Base-by-base conservation (phyloP, 2,329 filamentous ascomycete species). In the Fusarium lyarnte region DNA sequence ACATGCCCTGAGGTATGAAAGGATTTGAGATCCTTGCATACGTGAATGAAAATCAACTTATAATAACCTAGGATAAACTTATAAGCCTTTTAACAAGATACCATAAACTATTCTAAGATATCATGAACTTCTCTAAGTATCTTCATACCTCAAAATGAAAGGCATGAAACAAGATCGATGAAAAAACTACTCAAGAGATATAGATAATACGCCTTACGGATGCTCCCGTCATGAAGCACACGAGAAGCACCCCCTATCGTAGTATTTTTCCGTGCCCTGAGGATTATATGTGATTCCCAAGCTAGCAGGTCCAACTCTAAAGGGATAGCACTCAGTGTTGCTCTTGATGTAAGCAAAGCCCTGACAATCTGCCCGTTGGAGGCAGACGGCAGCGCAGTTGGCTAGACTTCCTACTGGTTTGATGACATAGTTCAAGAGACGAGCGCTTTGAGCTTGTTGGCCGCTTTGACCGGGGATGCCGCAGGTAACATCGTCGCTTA, bases 191-290 rank as follows among this genome's bases (percentile, higher is more conserved):
- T 29, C 10, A 17, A 21, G n/a, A 14, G 17, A 53, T 21, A 25
- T 42, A 21, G 25, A 35, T 36, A n/a, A 38, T 13, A 23, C 35
- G 21, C 23, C n/a, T 46, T 38, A 45, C 11, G 3, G 17, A 25
- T 23, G 7, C 9, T 21, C 10, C 17, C 2, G 27, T 71, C 33
- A 58, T 25, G 58, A 74, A 21, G 31, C 31, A 41, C 73, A 75
- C 5, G 23, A 52, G 35, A 66, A 75, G 41, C 73, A 75, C 7
- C 54, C 65, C 45, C 59, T 61, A n/a, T 75, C 73, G 12, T 75
- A 72, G 33, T 61, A 75, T 6, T 66, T 63, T 17, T 46, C 43
- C 4, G 29, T 61, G 5, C 53, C 57, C 10, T 49, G 45, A 2
- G 70, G 46, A 8, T 33, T 51, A 27, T 75, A 75, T 0, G 63